Base-by-base conservation (phyloP, 768 basidiomycete species). In the Pleurotus pulmonarius region DNA sequence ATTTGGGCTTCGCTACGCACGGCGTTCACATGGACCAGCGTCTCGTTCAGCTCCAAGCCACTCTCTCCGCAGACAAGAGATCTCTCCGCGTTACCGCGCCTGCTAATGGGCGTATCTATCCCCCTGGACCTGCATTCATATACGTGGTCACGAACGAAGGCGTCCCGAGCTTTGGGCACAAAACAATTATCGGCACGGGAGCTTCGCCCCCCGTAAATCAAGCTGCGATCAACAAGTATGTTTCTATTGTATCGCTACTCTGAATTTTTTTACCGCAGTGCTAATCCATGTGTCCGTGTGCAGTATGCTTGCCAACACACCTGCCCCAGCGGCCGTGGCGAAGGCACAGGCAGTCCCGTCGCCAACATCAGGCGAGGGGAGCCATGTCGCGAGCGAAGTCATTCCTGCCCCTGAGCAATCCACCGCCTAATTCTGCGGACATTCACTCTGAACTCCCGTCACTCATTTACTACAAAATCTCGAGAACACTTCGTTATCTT, bases 1-100 rank as follows among this genome's bases (percentile, higher is more conserved):
- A 78, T 56, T 66, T 75, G 15, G 74, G 75, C 0, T 77, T 76
- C 59, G 72, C 73, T 1, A 72, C 76, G 1, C 76, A 78, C 55
- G 74, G 69, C 0, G 70, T 74, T 59, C 73, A 74, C 55, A 73
- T 74, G 22, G 75, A 75, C 53, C 69, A 69, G 20, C 69, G 72
- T 8, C 61, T 74, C 3, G 71, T 75, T 1, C 69, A 72, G 49
- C 70, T 77, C 61, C 61, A 69, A 5, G 69, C 75, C 7, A 59
- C 59, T 3, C 63, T 75, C 1, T 67, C 72, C 7, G 53, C 55
- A 5, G 62, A 72, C 51, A 66, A 65, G 26, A 71, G 65, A 55
- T 64, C 67, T 2, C 63, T 77, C 13, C 69, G 66, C 1, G 68
- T 75, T 25, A 62, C 58, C 41, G 72, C 68, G 7, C 75, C 74